Evolutionary conservation across 2,329 filamentous ascomycete genomes (phyloP).

Genomic region (Alternaria sp.): DNA sequence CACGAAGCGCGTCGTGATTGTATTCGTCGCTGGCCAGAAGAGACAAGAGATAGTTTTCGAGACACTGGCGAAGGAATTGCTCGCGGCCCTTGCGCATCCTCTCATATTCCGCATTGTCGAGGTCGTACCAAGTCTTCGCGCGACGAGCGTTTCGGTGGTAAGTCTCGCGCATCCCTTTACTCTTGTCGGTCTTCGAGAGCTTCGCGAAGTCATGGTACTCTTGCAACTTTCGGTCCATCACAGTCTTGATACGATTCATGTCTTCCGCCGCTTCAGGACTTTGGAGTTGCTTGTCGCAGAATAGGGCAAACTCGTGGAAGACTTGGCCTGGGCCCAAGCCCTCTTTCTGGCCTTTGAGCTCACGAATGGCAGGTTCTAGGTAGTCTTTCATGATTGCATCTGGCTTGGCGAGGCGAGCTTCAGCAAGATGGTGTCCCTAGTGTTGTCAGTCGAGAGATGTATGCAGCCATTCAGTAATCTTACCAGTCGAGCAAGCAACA

Average conservation of each 20-base stretch:
- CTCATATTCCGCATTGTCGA: slow-evolving; percentile 86
- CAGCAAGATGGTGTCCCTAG: slow-evolving; percentile 82
- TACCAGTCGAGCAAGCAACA: slow-evolving; percentile 82
- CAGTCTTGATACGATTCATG: slow-evolving; percentile 76
- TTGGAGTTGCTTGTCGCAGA: slow-evolving; percentile 93
- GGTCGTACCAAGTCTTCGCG: slow-evolving; percentile 85
- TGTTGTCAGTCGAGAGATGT: slow-evolving; percentile 14
- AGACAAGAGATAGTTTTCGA: slow-evolving; percentile 91
- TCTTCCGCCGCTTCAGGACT: slow-evolving; percentile 86
- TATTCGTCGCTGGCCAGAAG: slow-evolving; percentile 85
- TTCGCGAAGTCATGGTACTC: slow-evolving; percentile 78
- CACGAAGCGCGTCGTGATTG: slow-evolving; percentile 87
- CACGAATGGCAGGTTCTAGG: slow-evolving; percentile 80
- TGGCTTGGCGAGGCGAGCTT: slow-evolving; percentile 88
- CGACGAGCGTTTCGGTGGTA: slow-evolving; percentile 67
- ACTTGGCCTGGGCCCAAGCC: slow-evolving; percentile 83
- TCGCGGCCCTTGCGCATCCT: slow-evolving; percentile 77
- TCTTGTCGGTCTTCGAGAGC: slow-evolving; percentile 58
- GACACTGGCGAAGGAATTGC: slow-evolving; percentile 82
- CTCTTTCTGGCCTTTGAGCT: slow-evolving; percentile 71
- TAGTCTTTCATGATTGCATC: slow-evolving; percentile 89
- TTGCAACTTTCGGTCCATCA: slow-evolving; percentile 79
- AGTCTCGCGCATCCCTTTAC: slow-evolving; percentile 55
- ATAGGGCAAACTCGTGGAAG: slow-evolving; percentile 92
- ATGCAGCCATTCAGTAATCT: slow-evolving; percentile 5